These are phyloP conservation scores for Coemansia sp. DNA, from an alignment of 192 early-diverging fungal species.

Conservation along the genomic window DNA sequence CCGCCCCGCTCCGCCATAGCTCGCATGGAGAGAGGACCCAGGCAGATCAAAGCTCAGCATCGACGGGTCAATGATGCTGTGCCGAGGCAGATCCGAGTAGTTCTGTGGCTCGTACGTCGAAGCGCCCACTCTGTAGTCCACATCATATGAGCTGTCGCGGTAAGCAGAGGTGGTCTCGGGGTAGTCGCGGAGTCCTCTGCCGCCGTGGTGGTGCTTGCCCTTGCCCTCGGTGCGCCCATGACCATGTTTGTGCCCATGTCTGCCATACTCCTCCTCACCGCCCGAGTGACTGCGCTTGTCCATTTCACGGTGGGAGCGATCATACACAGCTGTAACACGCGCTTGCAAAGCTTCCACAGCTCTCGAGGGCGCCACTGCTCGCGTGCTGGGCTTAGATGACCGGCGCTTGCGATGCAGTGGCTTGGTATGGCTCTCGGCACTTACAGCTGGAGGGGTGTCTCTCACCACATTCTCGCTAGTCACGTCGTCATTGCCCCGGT, in stretches of 20 bases:
- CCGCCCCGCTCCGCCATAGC: slow-evolving; percentile 11
- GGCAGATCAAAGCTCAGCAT: slow-evolving; percentile 49
- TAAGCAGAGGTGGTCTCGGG: slow-evolving; percentile 13
- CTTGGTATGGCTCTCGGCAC: background rate
- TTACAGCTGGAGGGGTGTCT: background rate
- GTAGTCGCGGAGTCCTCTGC: slow-evolving; percentile 15
- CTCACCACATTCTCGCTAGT: background rate
- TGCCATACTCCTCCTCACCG: slow-evolving; percentile 1
- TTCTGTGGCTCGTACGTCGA: slow-evolving; percentile 25
- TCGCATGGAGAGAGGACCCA: slow-evolving; percentile 7
- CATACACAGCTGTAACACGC: slow-evolving; percentile 6
- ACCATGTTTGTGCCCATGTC: background rate
- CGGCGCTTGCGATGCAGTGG: background rate
- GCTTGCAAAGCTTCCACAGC: background rate
- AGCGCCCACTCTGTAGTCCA: slow-evolving; percentile 17
- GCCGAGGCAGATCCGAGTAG: slow-evolving; percentile 45
- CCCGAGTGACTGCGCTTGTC: slow-evolving; percentile 4
- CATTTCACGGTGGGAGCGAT: slow-evolving; percentile 8
- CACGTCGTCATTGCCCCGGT: background rate
- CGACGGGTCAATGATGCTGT: slow-evolving; percentile 54
- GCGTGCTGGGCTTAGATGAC: slow-evolving; percentile 4
- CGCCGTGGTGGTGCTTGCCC: background rate
- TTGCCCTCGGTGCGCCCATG: slow-evolving; percentile 5
- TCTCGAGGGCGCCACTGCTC: slow-evolving; percentile 8
- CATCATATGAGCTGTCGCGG: slow-evolving; percentile 14